Evolutionary conservation across 768 basidiomycete genomes (phyloP).

Genomic region (Tylopilus vinaceipallidus): DNA sequence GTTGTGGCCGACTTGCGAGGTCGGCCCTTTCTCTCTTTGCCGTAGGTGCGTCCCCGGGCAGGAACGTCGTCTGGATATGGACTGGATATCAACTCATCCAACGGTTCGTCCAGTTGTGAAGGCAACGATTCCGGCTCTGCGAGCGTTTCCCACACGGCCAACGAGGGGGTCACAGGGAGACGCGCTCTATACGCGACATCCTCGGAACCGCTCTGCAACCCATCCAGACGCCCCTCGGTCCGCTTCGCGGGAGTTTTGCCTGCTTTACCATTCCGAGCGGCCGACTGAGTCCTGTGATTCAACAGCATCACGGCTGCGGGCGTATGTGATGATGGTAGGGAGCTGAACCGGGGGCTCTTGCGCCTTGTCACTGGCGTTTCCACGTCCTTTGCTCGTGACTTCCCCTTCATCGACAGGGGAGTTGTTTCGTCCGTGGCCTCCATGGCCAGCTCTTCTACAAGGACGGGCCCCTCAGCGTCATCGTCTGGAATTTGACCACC

Average conservation of each 20-base stretch:
- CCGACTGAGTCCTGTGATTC: constrained; percentile 1
- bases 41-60: not conserved
- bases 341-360: constrained; percentile 16
- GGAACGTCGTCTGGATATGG: constrained; percentile 8
- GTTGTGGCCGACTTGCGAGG: constrained; percentile 1
- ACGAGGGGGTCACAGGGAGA: constrained; percentile 9
- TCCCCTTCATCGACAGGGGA: constrained; percentile 20
- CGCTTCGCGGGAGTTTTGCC: constrained; percentile 14
- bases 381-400: constrained; percentile 11
- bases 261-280: not conserved
- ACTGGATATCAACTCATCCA: constrained; percentile 36
- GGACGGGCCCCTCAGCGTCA: constrained; percentile 24
- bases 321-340: constrained; percentile 9
- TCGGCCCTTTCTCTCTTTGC: constrained; percentile 13
- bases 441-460: constrained; percentile 20
- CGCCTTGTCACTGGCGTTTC: constrained; percentile 17
- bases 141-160: constrained; percentile 32
- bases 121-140: constrained; percentile 24
- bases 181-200: not conserved
- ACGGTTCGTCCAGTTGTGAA: constrained; percentile 30
- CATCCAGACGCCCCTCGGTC: not conserved
- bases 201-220: not conserved
- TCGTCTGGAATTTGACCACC: constrained; percentile 31
- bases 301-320: constrained; percentile 2
- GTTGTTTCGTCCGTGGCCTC: constrained; percentile 20